Evolutionary conservation across 768 basidiomycete genomes (phyloP).

Genomic region (Rhodosporidiobolus sp.): DNA sequence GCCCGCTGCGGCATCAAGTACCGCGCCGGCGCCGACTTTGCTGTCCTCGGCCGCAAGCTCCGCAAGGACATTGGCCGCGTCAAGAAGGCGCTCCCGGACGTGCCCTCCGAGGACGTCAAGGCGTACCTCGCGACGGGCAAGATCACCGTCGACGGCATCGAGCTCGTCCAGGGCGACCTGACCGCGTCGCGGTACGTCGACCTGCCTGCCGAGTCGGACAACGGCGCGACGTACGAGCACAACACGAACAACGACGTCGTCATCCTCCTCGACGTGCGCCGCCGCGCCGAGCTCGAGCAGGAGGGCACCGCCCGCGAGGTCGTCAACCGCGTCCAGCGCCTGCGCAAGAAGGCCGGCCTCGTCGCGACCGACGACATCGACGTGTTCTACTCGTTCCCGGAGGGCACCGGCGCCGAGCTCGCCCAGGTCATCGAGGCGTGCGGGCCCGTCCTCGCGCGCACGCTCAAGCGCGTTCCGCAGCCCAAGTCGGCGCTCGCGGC

Average conservation of each 20-base stretch:
- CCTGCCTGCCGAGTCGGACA: conserved; percentile 57
- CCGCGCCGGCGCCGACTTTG: conserved; percentile 89
- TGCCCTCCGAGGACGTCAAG: conserved; percentile 80
- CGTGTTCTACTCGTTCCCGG: conserved; percentile 77
- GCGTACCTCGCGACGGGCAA: conserved; percentile 68
- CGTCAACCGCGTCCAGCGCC: conserved; percentile 87
- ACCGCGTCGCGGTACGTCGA: conserved; percentile 88
- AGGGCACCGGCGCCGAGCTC: conserved; percentile 66
- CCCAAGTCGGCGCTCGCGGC: conserved; percentile 26
- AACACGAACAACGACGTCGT: conserved; percentile 90
- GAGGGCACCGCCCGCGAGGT: conserved; percentile 88
- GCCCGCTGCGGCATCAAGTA: conserved; percentile 79
- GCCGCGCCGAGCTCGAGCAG: conserved; percentile 76
- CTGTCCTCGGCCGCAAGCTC: conserved; percentile 86
- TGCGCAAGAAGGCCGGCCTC: conserved; percentile 91
- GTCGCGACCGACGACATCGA: conserved; percentile 92
- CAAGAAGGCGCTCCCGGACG: conserved; percentile 74
- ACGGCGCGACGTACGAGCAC: conserved; percentile 66
- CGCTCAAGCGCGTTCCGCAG: conserved; percentile 41
- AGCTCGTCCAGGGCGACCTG: conserved; percentile 84
- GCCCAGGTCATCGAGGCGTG: conserved; percentile 58
- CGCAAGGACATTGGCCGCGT: conserved; percentile 87
- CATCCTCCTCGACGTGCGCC: conserved; percentile 81
- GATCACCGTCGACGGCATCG: conserved; percentile 81
- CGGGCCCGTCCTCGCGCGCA: conserved; percentile 35